Conservation (phyloP, 2,329 filamentous ascomycete species). For the Ploettnerulaceae sp. region DNA sequence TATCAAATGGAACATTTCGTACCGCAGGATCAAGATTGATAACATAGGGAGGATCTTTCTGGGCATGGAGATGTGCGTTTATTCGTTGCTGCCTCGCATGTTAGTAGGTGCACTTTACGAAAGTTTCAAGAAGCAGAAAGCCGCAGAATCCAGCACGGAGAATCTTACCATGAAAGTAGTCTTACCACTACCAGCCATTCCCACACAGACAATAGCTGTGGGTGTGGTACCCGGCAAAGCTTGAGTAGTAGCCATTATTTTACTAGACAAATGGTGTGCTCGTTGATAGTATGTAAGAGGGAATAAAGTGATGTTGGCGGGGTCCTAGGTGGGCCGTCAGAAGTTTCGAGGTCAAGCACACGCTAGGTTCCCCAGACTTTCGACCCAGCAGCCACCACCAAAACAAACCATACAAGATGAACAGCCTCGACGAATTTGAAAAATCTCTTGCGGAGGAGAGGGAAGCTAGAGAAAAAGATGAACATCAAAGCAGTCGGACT, state of each 20-base stretch:
- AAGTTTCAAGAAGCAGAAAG: too few relatives aligned
- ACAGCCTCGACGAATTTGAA: conserved; percentile 68
- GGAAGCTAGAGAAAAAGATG: conserved; percentile 45
- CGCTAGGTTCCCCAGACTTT: conserved; percentile 5
- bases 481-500: conserved; percentile 43
- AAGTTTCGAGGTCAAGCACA: conserved; percentile 11
- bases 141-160: background rate
- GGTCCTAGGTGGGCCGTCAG: conserved; percentile 25
- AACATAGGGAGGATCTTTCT: conserved; percentile 82
- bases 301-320: conserved; percentile 14
- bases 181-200: conserved; percentile 84
- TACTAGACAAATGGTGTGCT: background rate
- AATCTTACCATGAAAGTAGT: conserved; percentile 77
- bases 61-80: conserved; percentile 82
- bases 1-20: conserved; percentile 85
- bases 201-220: conserved; percentile 84
- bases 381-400: conserved; percentile 8
- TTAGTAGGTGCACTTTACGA: too few relatives aligned
- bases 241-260: conserved; percentile 38
- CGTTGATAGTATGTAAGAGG: background rate
- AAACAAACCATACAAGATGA: conserved; percentile 37
- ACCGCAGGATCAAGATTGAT: conserved; percentile 97
- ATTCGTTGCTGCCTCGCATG: conserved; percentile 89
- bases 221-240: conserved; percentile 42
- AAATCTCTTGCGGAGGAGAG: conserved; percentile 66